phyloP scores from a whole-genome alignment of 345 rosid species.

The Geranium rotundifolium region DNA sequence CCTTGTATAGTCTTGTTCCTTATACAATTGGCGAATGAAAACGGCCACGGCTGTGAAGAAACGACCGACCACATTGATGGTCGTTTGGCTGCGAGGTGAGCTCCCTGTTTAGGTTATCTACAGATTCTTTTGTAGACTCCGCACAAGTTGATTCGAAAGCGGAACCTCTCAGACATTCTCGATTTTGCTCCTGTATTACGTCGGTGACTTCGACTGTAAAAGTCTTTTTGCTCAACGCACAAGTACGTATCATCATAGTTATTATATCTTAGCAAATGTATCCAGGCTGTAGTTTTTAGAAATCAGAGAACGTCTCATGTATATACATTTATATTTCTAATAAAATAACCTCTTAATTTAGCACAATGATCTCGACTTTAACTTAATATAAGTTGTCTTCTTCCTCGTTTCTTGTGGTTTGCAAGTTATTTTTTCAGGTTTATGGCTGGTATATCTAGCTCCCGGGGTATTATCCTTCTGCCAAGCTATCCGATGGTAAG shows the following conservation, averaged over 20 bases:
- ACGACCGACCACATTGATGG: constrained; percentile 42
- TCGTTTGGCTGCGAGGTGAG: constrained; percentile 26
- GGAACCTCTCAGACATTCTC: constrained; percentile 35
- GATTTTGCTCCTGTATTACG: constrained; percentile 41
- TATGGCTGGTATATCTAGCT: no score
- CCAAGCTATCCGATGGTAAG: background rate
- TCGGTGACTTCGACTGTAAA: constrained; percentile 50
- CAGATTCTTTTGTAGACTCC: constrained; percentile 62
- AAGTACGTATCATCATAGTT: constrained; percentile 30
- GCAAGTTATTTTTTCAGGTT: no score
- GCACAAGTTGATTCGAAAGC: constrained; percentile 30
- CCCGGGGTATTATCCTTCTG: background rate
- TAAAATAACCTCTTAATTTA: background rate
- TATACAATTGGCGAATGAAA: constrained; percentile 57
- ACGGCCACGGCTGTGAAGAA: constrained; percentile 34
- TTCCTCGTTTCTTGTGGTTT: no score
- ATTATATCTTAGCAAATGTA: constrained; percentile 36
- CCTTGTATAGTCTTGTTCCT: constrained; percentile 71
- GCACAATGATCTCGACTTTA: background rate
- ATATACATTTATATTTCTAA: constrained; percentile 41
- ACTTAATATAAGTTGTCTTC: no score
- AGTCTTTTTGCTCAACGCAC: constrained; percentile 33
- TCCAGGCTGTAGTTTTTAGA: constrained; percentile 45
- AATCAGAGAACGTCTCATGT: constrained; percentile 61
- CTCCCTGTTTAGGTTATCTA: constrained; percentile 41